Conservation (phyloP, 1,284 basidiomycete genomes). For the Schizopora paradoxa region DNA sequence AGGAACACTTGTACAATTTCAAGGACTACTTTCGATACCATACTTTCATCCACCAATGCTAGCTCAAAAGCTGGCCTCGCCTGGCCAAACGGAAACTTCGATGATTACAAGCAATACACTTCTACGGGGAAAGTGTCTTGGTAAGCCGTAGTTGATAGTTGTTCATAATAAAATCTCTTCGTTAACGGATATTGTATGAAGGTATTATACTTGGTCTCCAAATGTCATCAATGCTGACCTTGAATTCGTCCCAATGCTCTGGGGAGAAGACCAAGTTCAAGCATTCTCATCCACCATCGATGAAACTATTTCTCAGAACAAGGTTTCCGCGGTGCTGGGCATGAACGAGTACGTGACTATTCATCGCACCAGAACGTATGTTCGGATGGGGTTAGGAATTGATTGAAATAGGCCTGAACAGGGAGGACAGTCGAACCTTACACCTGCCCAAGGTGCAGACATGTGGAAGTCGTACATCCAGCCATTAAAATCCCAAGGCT, state of each 20-base stretch:
- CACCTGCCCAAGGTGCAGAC: conserved; percentile 27
- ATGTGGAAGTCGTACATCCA: conserved; percentile 33
- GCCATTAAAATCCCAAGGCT: conserved; percentile 30
- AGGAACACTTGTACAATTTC: too few relatives aligned
- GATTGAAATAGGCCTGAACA: conserved; percentile 25
- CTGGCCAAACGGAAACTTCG: conserved; percentile 29
- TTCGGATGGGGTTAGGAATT: not conserved
- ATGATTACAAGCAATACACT: conserved; percentile 25
- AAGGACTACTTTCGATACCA: too few relatives aligned
- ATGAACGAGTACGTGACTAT: conserved; percentile 30
- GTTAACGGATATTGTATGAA: conserved; percentile 12
- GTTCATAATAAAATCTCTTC: not conserved
- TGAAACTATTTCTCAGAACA: conserved; percentile 23
- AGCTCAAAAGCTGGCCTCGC: conserved; percentile 30
- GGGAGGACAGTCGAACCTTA: conserved; percentile 30
- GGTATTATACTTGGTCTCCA: conserved; percentile 34
- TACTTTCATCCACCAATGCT: not conserved
- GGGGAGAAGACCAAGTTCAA: conserved; percentile 29
- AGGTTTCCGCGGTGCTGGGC: conserved; percentile 27
- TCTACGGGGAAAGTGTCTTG: conserved; percentile 30
- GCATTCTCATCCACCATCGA: conserved; percentile 29
- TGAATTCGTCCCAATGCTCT: conserved; percentile 36
- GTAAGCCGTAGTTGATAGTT: conserved; percentile 15
- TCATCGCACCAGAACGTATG: not conserved
- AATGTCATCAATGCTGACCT: conserved; percentile 23